These are phyloP conservation scores for Solanum phureja DNA, from an alignment of 257 asterid genomes.

Conservation along the genomic window DNA sequence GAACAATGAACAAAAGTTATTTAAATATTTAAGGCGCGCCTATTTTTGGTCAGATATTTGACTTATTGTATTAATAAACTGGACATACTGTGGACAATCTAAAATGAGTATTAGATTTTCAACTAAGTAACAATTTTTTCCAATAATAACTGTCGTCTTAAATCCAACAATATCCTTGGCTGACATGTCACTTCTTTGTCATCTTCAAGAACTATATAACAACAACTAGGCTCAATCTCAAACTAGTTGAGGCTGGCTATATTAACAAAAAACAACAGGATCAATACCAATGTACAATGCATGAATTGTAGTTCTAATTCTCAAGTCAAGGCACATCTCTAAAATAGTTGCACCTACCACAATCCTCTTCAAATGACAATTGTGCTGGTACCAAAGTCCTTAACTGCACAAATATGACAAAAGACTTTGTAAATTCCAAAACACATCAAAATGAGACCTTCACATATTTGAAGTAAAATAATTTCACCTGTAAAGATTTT, in stretches of 20 bases:
- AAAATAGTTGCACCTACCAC: constrained; percentile 41
- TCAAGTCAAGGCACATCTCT: neutral
- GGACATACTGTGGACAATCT: neutral
- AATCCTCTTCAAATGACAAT: constrained; percentile 70
- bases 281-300: neutral
- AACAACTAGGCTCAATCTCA: neutral
- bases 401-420: constrained; percentile 42
- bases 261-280: neutral
- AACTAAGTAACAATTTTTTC: neutral
- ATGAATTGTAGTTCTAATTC: neutral
- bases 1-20: neutral
- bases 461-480: constrained; percentile 1
- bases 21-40: neutral
- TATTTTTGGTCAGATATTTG: neutral
- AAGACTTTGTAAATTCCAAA: neutral
- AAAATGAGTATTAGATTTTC: neutral
- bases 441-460: neutral
- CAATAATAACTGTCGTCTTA: neutral
- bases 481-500: constrained; percentile 55
- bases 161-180: neutral
- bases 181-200: neutral
- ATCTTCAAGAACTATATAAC: neutral
- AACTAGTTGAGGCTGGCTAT: neutral
- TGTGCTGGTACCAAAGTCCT: constrained; percentile 70
- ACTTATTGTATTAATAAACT: neutral